Evolutionary conservation across 148 eudicot species (phyloP), one percentile per base, ranked within the genome.

Genomic region (Persicaria tinctoria): DNA sequence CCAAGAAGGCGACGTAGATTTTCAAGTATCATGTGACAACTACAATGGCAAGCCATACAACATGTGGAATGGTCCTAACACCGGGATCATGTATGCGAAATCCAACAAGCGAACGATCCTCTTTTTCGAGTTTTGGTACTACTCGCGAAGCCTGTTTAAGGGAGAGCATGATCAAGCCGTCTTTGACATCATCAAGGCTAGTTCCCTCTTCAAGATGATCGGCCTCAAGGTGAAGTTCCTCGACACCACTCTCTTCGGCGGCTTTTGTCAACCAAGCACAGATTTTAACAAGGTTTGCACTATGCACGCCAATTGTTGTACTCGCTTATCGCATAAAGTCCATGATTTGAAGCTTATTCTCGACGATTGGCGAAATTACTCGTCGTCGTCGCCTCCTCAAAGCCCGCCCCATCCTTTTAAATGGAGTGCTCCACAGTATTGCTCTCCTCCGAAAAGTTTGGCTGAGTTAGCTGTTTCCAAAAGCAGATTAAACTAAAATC

Each of bases 281-380:
- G 86, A 88, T 78, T 74, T 88, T 11, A 74, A 84, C 69, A 51
- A 72, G 60, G 90, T 88, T 50, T 77, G 88, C 69, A 88, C 92
- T 8, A 85, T 90, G 91, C 92, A 90, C 73, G 92, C 92, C 13
- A 90, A 88, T 78, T 90, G 95, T 76, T 86, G 95, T 11, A 5
- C 74, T 16, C 89, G 96, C 17, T 60, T 91, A 12, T 75, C 80
- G 10, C 83, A 75, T 11, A 91, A 89, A 79, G 46, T 84, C 5
- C 85, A 76, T 57, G 93, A 87, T 44, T 76, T 91, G 0, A 84
- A 74, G 13, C 74, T 83, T 1, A 46, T 86, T 53, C 83, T 91
- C 20, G 78, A 81, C 17, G 89, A 84, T 69, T 91, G 97, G 97
- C 80, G 77, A 59, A 83, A 32, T 20, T 89, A 79, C 45, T 75